These are phyloP conservation scores for Brachypodium distachyon DNA, from an alignment of 202 grass and related monocot genomes.

Conservation along the genomic window DNA sequence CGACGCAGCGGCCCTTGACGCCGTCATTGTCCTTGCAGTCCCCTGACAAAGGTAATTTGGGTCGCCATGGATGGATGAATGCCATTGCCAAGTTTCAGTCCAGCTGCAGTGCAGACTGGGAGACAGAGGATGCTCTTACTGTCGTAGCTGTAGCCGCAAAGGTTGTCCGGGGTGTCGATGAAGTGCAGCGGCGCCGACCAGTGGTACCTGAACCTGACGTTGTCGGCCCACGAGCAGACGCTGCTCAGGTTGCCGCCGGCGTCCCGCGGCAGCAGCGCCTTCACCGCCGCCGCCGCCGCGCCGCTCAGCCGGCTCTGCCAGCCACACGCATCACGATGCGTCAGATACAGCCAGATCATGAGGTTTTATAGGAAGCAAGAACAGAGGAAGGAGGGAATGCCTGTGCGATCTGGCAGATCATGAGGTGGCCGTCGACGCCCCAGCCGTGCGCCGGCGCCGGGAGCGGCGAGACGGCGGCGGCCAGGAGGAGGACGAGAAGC, in stretches of 20 bases:
- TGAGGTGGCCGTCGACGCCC: slow-evolving; percentile 46
- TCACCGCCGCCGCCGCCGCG: slow-evolving; percentile 36
- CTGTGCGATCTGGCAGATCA: slow-evolving; percentile 49
- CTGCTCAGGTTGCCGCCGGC: slow-evolving; percentile 47
- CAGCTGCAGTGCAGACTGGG: no score
- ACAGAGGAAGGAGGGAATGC: not conserved
- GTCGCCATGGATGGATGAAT: not conserved
- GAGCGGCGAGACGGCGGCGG: not conserved
- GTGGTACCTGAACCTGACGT: slow-evolving; percentile 42
- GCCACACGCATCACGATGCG: not conserved
- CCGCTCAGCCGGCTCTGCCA: slow-evolving; percentile 28
- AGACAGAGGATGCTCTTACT: slow-evolving; percentile 19
- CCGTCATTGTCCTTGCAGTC: slow-evolving; percentile 62
- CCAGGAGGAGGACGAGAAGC: not conserved
- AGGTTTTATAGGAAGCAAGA: not conserved
- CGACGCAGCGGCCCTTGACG: slow-evolving; percentile 42
- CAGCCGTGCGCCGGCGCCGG: slow-evolving; percentile 24
- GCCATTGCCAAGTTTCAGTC: not conserved
- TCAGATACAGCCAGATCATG: no score
- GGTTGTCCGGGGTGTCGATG: slow-evolving; percentile 48
- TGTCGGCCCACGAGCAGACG: slow-evolving; percentile 68
- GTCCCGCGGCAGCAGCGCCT: slow-evolving; percentile 38
- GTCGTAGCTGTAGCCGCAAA: slow-evolving; percentile 56
- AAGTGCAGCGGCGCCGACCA: slow-evolving; percentile 71
- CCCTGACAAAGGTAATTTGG: slow-evolving; percentile 4